Evolutionary conservation across 495 filamentous ascomycete genomes (phyloP).

Genomic region (Paragyromitra xinjiangensis): DNA sequence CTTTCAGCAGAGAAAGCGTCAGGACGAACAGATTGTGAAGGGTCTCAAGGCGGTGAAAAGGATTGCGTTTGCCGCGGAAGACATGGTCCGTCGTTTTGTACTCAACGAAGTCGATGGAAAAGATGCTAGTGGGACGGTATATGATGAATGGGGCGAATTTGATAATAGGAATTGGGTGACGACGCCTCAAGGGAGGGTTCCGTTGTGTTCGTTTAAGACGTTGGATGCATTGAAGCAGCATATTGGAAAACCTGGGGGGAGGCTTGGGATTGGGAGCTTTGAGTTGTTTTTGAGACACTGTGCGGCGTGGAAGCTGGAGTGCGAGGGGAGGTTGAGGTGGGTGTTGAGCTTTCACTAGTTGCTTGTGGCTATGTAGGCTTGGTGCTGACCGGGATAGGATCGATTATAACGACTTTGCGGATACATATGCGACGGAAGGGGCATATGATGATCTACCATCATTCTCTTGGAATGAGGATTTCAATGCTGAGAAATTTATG

Average conservation of each 20-base stretch:
- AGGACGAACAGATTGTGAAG: not conserved
- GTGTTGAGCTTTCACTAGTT: not conserved
- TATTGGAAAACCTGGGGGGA: constrained; percentile 46
- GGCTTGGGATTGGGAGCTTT: constrained; percentile 52
- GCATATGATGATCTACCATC: constrained; percentile 56
- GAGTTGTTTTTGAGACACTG: constrained; percentile 58
- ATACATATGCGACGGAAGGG: constrained; percentile 41
- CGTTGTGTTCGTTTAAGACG: constrained; percentile 7
- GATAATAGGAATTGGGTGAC: constrained; percentile 5
- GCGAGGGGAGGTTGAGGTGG: constrained; percentile 32
- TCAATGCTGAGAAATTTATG: constrained; percentile 19
- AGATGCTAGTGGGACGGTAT: not conserved
- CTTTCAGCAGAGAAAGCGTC: not conserved
- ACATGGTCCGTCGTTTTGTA: constrained; percentile 56
- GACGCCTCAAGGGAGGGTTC: not conserved
- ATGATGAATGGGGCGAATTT: not conserved
- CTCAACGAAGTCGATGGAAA: constrained; percentile 29
- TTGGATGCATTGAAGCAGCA: constrained; percentile 45
- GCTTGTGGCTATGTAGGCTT: not conserved
- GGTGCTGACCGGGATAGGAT: constrained; percentile 2
- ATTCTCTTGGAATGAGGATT: constrained; percentile 54
- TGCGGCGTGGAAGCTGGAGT: constrained; percentile 58
- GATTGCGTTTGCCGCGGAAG: constrained; percentile 53
- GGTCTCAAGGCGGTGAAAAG: constrained; percentile 59
- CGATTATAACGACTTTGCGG: constrained; percentile 36